phyloP scores from a whole-genome alignment of 768 basidiomycete species.

The Sarcodon aspratus region DNA sequence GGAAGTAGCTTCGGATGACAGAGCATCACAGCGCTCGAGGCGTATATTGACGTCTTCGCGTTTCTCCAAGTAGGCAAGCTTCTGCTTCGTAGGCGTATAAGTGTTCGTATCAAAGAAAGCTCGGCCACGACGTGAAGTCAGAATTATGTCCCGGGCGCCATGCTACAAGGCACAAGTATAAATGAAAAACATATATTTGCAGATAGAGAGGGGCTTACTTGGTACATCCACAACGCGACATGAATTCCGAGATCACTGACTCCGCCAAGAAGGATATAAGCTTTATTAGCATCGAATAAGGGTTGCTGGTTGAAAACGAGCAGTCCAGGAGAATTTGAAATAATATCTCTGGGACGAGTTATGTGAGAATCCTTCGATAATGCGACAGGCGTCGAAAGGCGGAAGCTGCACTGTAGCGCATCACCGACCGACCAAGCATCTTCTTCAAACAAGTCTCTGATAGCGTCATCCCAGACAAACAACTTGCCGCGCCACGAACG shows the following conservation, averaged over 20 bases:
- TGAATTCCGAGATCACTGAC: conserved; percentile 26
- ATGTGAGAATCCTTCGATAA: not conserved
- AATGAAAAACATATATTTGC: not conserved
- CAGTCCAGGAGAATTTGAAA: not conserved
- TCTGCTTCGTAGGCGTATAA: conserved; percentile 1
- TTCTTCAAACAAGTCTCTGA: not conserved
- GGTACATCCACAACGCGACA: conserved; percentile 29
- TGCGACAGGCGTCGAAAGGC: not conserved
- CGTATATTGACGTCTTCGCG: conserved; percentile 1
- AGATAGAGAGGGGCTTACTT: conserved; percentile 14
- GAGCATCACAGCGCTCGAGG: conserved; percentile 5
- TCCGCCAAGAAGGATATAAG: conserved; percentile 28
- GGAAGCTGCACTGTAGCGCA: not conserved
- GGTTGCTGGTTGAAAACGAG: not conserved
- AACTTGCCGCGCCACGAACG: not conserved
- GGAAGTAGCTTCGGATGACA: not conserved
- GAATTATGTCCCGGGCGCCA: conserved; percentile 8
- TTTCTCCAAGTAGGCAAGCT: conserved; percentile 4
- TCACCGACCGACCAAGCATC: not conserved
- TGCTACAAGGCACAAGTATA: conserved; percentile 1
- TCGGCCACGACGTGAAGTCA: conserved; percentile 9
- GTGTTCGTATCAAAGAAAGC: not conserved
- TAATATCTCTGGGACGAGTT: too few relatives aligned
- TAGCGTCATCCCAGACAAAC: not conserved
- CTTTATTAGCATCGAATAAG: conserved; percentile 18